These are phyloP conservation scores for Podospora anserina DNA, from an alignment of 495 filamentous ascomycete genomes.

Conservation along the genomic window DNA sequence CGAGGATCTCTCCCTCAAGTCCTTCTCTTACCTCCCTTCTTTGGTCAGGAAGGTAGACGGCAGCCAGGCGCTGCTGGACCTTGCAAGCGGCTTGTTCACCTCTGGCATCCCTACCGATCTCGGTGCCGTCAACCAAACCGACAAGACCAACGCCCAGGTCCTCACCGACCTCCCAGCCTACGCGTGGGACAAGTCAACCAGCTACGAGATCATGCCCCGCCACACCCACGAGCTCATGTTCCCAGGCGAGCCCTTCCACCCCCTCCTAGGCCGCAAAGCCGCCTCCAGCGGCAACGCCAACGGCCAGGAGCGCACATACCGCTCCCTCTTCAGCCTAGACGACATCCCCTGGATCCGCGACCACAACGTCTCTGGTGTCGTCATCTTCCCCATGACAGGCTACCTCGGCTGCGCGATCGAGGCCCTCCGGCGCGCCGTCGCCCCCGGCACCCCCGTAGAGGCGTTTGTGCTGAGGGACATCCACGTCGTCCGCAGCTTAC, in stretches of 20 bases:
- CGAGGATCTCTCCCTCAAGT: background rate
- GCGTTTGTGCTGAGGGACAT: background rate
- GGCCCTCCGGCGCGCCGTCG: background rate
- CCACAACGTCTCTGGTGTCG: background rate
- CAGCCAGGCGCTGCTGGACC: background rate
- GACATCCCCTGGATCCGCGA: conserved; percentile 6
- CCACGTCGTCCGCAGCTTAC: background rate
- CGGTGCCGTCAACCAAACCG: background rate
- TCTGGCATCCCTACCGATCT: background rate
- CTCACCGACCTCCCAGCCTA: conserved; percentile 1
- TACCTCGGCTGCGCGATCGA: conserved; percentile 5
- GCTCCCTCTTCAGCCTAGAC: background rate
- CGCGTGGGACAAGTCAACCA: conserved; percentile 2
- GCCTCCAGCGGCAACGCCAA: background rate
- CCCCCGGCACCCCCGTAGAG: background rate
- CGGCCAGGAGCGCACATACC: background rate
- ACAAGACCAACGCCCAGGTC: background rate
- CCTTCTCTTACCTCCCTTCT: background rate
- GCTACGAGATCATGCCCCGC: conserved; percentile 1
- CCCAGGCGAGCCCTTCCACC: background rate
- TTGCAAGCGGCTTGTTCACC: background rate
- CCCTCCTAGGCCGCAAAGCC: background rate
- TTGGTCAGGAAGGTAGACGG: background rate
- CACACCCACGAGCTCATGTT: background rate
- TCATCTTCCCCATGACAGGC: conserved; percentile 4